Evolutionary conservation across 1,284 basidiomycete genomes (phyloP).

Genomic region (Mrakiaceae sp.): DNA sequence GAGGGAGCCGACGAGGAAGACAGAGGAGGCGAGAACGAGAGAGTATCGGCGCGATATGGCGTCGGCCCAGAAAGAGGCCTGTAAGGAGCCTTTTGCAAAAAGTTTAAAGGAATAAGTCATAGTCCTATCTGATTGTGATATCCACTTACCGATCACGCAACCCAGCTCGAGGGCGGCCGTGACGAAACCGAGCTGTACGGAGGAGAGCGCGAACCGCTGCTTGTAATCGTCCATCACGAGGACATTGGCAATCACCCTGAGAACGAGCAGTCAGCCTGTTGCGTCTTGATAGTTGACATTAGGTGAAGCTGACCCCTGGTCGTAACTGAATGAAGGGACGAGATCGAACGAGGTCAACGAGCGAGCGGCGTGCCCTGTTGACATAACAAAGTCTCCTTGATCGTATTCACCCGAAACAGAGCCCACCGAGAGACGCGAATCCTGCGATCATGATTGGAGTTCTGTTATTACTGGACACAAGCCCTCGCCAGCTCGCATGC

Average conservation of each 20-base stretch:
- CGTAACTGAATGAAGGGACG: not conserved
- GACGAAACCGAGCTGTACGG: conserved; percentile 60
- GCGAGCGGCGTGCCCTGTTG: not conserved
- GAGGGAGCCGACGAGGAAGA: conserved; percentile 58
- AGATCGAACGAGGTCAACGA: not conserved
- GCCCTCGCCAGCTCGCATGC: no score
- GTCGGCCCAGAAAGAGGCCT: conserved; percentile 55
- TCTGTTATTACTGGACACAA: no score
- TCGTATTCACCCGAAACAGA: no score
- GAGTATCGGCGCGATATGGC: conserved; percentile 51
- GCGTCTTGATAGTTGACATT: no score
- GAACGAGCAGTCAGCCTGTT: not conserved
- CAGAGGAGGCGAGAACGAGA: conserved; percentile 52
- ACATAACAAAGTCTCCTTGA: not conserved
- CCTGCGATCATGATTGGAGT: no score
- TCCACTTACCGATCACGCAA: not conserved
- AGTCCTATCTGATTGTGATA: not conserved
- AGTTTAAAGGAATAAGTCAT: conserved; percentile 44
- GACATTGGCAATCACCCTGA: conserved; percentile 57
- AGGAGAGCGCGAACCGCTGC: conserved; percentile 51
- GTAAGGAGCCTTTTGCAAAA: conserved; percentile 57
- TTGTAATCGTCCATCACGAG: conserved; percentile 68
- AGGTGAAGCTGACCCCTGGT: no score
- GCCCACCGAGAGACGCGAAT: no score
- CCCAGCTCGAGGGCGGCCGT: conserved; percentile 40